These are phyloP conservation scores for Pseudogymnoascus verrucosus DNA, from an alignment of 2,329 filamentous ascomycete species.

Conservation along the genomic window DNA sequence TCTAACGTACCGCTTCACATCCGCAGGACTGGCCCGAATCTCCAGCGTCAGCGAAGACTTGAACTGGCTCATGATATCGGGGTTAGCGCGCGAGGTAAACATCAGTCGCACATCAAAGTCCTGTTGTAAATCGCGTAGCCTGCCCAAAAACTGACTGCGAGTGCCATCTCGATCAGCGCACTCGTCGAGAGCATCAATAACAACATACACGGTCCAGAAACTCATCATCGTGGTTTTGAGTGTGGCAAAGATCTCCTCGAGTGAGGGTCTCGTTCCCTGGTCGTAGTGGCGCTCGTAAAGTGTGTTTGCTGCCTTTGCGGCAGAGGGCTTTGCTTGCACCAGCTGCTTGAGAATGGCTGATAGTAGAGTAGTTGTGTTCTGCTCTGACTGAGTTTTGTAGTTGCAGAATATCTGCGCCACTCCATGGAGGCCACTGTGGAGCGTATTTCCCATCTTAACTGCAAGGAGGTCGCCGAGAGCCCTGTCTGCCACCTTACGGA, in stretches of 20 bases:
- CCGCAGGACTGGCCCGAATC: background rate
- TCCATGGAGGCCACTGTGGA: conserved; percentile 12
- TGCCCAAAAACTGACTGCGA: background rate
- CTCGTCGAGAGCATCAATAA: conserved; percentile 20
- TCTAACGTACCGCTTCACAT: background rate
- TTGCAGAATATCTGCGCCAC: conserved; percentile 32
- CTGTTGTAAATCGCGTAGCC: background rate
- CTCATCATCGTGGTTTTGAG: conserved; percentile 13
- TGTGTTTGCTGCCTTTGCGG: background rate
- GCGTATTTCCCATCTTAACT: background rate
- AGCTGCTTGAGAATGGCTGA: conserved; percentile 24
- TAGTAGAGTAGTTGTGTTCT: conserved; percentile 19
- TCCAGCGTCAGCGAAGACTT: conserved; percentile 16
- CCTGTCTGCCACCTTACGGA: background rate
- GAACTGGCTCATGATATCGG: conserved; percentile 52
- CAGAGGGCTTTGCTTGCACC: conserved; percentile 7
- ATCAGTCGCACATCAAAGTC: background rate
- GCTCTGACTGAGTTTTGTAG: conserved; percentile 24
- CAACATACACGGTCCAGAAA: conserved; percentile 16
- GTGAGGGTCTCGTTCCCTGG: background rate
- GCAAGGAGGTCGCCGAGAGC: background rate
- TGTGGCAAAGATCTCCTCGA: conserved; percentile 14
- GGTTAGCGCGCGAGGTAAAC: conserved; percentile 27
- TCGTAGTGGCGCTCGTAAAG: background rate
- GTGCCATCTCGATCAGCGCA: conserved; percentile 5